phyloP scores from a whole-genome alignment of 1,284 basidiomycete species.

The Fomitiporia mediterranea region DNA sequence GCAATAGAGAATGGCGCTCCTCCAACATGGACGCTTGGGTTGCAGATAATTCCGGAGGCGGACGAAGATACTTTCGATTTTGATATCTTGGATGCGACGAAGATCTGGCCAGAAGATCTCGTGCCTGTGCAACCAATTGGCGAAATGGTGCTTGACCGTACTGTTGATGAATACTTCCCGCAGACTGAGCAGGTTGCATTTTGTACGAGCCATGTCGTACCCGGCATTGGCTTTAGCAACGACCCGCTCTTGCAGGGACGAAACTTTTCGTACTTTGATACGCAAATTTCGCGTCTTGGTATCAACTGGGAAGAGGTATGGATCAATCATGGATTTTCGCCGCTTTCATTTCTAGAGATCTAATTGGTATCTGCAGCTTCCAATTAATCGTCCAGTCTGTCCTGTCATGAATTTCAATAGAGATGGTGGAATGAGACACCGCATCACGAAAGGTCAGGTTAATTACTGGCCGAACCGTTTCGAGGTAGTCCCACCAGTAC shows the following conservation, averaged over 20 bases:
- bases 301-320: slow-evolving; percentile 65
- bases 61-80: slow-evolving; percentile 75
- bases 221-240: slow-evolving; percentile 77
- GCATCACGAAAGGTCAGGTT: slow-evolving; percentile 54
- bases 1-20: slow-evolving; percentile 66
- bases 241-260: slow-evolving; percentile 82
- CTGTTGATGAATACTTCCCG: slow-evolving; percentile 73
- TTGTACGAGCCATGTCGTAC: slow-evolving; percentile 77
- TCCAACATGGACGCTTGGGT: slow-evolving; percentile 73
- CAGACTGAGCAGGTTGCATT: slow-evolving; percentile 83
- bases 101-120: slow-evolving; percentile 76
- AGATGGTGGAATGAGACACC: slow-evolving; percentile 57
- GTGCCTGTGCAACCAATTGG: slow-evolving; percentile 75
- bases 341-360: background rate
- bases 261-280: slow-evolving; percentile 83
- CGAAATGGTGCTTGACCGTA: slow-evolving; percentile 65
- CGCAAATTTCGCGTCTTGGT: slow-evolving; percentile 71
- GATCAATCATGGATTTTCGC: background rate
- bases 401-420: slow-evolving; percentile 72
- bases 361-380: slow-evolving; percentile 45
- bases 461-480: slow-evolving; percentile 79
- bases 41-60: slow-evolving; percentile 67
- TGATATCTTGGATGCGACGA: slow-evolving; percentile 82
- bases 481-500: slow-evolving; percentile 45
- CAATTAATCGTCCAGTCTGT: slow-evolving; percentile 80